These are phyloP conservation scores for Parietichytrium sp. DNA, from an alignment of 108 stramenopile species.

Conservation along the genomic window DNA sequence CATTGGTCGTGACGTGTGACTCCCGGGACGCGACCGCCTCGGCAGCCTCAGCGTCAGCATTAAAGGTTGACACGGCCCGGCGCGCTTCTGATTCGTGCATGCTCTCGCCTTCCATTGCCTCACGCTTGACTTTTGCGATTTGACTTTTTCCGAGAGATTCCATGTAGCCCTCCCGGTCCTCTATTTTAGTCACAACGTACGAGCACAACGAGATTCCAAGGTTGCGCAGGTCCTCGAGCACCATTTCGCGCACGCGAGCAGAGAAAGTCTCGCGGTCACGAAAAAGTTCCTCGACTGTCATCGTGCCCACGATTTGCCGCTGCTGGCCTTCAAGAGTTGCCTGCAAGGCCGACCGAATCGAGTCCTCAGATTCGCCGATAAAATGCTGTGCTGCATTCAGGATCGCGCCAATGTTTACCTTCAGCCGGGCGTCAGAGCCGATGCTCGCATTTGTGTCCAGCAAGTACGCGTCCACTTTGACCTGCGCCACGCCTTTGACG, in stretches of 20 bases:
- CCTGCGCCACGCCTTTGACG: conserved; percentile 40
- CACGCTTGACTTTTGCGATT: conserved; percentile 52
- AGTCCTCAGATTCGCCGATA: not conserved
- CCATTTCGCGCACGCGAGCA: conserved; percentile 18
- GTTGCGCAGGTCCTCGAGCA: conserved; percentile 44
- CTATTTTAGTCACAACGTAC: conserved; percentile 50
- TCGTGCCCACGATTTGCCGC: conserved; percentile 44
- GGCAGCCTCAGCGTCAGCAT: conserved; percentile 50
- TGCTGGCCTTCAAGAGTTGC: conserved; percentile 46
- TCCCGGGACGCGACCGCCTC: conserved; percentile 40
- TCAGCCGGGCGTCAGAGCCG: no score
- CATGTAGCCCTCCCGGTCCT: conserved; percentile 52
- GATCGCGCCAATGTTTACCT: conserved; percentile 21
- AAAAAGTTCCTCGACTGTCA: conserved; percentile 45
- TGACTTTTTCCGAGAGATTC: conserved; percentile 54
- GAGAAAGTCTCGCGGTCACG: conserved; percentile 45
- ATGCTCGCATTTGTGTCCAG: not conserved
- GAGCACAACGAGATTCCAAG: conserved; percentile 53
- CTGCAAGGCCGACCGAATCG: conserved; percentile 29
- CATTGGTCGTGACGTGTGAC: not conserved
- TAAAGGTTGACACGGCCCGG: conserved; percentile 51
- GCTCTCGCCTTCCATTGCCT: conserved; percentile 53
- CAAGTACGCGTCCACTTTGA: conserved; percentile 35
- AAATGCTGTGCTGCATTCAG: conserved; percentile 41
- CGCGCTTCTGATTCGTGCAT: conserved; percentile 48